Base-by-base conservation (phyloP, 2,329 filamentous ascomycete genomes). In the Hymenoscyphus fructigenus region DNA sequence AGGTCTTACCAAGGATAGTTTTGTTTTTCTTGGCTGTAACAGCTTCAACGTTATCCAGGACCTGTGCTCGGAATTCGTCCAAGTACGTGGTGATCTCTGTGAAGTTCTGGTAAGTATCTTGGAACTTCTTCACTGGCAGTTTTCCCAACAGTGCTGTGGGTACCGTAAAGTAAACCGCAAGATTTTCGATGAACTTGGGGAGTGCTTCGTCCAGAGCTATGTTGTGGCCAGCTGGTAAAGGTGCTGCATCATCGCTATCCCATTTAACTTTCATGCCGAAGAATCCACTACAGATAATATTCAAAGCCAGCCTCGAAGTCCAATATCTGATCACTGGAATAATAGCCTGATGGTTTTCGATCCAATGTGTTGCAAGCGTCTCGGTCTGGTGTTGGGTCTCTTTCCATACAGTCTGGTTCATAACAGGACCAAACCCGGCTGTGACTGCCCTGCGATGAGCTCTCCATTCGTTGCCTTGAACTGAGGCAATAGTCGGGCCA, bases 321-420 rank as follows among this genome's bases (percentile, higher is more conserved):
- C 59, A 61, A 32, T 61, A 36, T 61, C 59, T 61, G 28, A 61
- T n/a, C 14, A 61, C 59, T 34, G 59, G 59, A 61, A 61, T 34
- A 12, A 61, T 29, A 61, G 59, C 41, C 36, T 36, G 26, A 47
- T 61, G 17, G 2, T 61, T 36, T 32, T 34, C 41, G 41, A 55
- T 61, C 59, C 59, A 61, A 36, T 61, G 59, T 23, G 26, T 12
- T 61, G 59, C 59, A 61, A 61, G 59, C 9, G 41, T 61, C 10
- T 61, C 44, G 20, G 59, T 61, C 59, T 61, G 59, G 26, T 61
- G 41, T 14, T 61, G 59, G 23, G 59, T 61, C 59, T 61, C 59
- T 61, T 61, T 34, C 59, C 59, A 61, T 3, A 61, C 59, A 20
- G 59, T 61, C 15, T 28, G 41, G 44, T 61, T 61, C 15, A 61